phyloP scores from a whole-genome alignment of 768 basidiomycete species.

The Mycena maculata region DNA sequence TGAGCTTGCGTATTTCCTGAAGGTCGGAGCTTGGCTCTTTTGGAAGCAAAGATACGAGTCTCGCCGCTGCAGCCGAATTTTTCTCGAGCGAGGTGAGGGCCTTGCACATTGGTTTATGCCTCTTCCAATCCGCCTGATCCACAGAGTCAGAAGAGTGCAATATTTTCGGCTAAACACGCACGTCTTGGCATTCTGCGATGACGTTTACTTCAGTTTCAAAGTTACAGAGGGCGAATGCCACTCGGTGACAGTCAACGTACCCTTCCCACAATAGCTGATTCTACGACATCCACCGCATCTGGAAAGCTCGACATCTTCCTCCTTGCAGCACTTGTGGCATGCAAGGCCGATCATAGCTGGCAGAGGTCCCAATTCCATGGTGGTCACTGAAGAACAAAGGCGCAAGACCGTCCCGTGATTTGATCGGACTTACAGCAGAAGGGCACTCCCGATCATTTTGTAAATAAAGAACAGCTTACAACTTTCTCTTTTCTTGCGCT shows the following conservation, averaged over 20 bases:
- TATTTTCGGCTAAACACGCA: not conserved
- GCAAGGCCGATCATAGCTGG: not conserved
- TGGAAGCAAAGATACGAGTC: too few species aligned
- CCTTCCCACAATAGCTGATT: not conserved
- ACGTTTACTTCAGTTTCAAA: not conserved
- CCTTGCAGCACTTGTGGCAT: not conserved
- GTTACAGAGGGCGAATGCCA: not conserved
- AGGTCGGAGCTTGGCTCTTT: slow-evolving; percentile 12
- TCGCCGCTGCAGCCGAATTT: too few species aligned
- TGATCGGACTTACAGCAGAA: not conserved
- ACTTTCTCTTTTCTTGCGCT: too few species aligned
- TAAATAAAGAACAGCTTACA: too few species aligned
- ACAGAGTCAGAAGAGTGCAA: not conserved
- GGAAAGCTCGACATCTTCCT: not conserved
- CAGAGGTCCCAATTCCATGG: not conserved
- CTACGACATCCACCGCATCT: not conserved
- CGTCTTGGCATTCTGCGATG: slow-evolving; percentile 1
- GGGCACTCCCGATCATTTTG: too few species aligned
- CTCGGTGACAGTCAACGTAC: not conserved
- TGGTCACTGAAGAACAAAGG: not conserved
- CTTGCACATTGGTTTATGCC: too few species aligned
- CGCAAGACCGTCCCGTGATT: not conserved
- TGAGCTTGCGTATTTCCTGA: slow-evolving; percentile 4
- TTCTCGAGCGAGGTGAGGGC: too few species aligned
- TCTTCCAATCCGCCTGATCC: not conserved